Conservation (phyloP, 108 stramenopile species). For the Licmophora abbreviata region DNA sequence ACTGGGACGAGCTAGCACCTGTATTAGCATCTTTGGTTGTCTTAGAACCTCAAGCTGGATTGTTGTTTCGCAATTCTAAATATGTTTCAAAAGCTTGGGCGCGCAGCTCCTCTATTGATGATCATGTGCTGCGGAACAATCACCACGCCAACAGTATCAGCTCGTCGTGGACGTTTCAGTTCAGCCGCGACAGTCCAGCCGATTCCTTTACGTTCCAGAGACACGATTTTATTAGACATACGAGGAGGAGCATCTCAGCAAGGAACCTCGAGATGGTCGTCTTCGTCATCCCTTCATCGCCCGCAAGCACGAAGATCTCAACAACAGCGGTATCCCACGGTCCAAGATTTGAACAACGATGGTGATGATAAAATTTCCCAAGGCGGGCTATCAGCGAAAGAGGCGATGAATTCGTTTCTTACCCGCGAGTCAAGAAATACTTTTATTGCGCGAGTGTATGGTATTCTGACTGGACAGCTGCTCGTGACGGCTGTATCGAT, state of each 20-base stretch:
- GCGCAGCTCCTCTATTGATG: too few species aligned
- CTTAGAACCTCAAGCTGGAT: too few species aligned
- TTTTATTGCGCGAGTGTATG: conserved; percentile 79
- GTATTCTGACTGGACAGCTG: conserved; percentile 64
- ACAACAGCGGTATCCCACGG: neutral
- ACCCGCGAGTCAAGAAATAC: conserved; percentile 58
- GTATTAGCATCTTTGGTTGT: too few species aligned
- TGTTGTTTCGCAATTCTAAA: too few species aligned
- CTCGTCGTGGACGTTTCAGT: too few species aligned
- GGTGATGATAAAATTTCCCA: conserved; percentile 6
- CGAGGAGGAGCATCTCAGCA: neutral
- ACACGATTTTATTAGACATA: neutral
- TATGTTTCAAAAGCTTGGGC: too few species aligned
- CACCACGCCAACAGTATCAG: too few species aligned
- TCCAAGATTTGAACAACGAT: neutral
- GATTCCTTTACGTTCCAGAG: neutral
- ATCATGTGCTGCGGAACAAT: too few species aligned
- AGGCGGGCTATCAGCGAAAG: conserved; percentile 29
- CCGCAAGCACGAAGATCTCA: neutral
- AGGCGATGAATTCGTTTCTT: conserved; percentile 53
- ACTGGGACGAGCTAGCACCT: too few species aligned
- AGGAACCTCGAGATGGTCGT: neutral
- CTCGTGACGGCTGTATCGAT: conserved; percentile 54
- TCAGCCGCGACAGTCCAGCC: too few species aligned
- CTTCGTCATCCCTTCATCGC: neutral